phyloP scores from a whole-genome alignment of 768 basidiomycete genomes.

The Boletus insuetus region DNA sequence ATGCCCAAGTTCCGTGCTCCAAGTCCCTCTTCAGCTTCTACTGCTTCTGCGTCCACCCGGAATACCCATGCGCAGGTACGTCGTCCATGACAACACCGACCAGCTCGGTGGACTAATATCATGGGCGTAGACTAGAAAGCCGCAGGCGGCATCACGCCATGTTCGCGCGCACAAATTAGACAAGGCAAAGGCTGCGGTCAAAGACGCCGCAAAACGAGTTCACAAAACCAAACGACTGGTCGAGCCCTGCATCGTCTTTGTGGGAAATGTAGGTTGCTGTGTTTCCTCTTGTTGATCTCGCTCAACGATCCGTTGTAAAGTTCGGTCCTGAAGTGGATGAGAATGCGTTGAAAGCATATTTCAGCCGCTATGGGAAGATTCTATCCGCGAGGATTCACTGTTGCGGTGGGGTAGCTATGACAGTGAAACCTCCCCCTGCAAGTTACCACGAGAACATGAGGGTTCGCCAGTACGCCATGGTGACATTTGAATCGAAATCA shows the following conservation, averaged over 20 bases:
- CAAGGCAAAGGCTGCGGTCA: conserved; percentile 17
- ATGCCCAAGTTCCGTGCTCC: conserved; percentile 22
- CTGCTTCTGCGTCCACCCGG: not conserved
- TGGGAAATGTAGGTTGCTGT: conserved; percentile 56
- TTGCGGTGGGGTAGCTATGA: conserved; percentile 32
- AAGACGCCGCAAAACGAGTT: conserved; percentile 17
- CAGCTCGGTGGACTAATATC: not conserved
- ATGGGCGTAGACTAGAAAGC: conserved; percentile 6
- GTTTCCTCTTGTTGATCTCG: not conserved
- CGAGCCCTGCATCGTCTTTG: conserved; percentile 42
- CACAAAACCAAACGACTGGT: conserved; percentile 4
- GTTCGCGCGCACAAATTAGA: conserved; percentile 9
- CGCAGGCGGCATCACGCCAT: conserved; percentile 4
- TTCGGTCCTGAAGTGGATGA: conserved; percentile 32
- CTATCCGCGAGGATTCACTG: conserved; percentile 26
- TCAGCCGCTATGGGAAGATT: conserved; percentile 25
- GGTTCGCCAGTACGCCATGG: conserved; percentile 49
- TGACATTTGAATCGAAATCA: conserved; percentile 40
- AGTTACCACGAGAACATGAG: conserved; percentile 36
- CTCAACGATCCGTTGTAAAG: conserved; percentile 20
- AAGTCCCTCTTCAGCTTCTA: conserved; percentile 15
- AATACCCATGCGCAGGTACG: conserved; percentile 9
- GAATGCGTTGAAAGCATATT: conserved; percentile 18
- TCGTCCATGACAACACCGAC: not conserved
- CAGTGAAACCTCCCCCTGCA: conserved; percentile 20